These are phyloP conservation scores for Sarocladium brachiariae DNA, from an alignment of 2,329 filamentous ascomycete genomes.

Conservation along the genomic window DNA sequence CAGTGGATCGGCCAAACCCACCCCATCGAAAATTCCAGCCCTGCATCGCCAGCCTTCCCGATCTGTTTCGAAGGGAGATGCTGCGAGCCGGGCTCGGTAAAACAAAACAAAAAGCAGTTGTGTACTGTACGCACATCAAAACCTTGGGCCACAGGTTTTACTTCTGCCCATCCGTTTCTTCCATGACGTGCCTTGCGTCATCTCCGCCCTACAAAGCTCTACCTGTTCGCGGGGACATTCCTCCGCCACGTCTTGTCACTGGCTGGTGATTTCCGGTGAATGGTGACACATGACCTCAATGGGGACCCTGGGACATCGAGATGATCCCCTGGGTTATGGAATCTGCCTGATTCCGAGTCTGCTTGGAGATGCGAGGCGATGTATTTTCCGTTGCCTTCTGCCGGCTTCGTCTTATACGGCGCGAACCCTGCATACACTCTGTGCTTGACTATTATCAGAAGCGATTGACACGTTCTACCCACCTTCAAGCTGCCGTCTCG, in stretches of 20 bases:
- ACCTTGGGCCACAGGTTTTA: too few species aligned
- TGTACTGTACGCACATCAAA: too few species aligned
- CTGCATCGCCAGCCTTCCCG: background rate
- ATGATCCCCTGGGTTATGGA: background rate
- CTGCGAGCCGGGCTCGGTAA: too few species aligned
- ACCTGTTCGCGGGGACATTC: background rate
- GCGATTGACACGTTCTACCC: background rate
- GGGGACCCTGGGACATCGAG: background rate
- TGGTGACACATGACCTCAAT: constrained; percentile 4
- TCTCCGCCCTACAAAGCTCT: background rate
- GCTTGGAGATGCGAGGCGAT: background rate
- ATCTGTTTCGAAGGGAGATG: too few species aligned
- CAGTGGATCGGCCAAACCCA: background rate
- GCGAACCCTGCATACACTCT: too few species aligned
- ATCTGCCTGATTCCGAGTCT: background rate
- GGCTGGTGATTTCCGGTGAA: background rate
- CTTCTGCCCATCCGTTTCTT: constrained; percentile 6
- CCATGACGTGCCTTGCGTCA: constrained; percentile 22
- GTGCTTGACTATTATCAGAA: background rate
- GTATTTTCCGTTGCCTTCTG: background rate
- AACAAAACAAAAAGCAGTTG: too few species aligned
- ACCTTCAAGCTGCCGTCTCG: background rate
- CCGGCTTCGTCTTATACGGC: background rate
- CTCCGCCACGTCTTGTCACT: constrained; percentile 3
- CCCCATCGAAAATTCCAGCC: constrained; percentile 5